Conservation (phyloP, 1,139 yeast species). For the Waltiozyma sp. region DNA sequence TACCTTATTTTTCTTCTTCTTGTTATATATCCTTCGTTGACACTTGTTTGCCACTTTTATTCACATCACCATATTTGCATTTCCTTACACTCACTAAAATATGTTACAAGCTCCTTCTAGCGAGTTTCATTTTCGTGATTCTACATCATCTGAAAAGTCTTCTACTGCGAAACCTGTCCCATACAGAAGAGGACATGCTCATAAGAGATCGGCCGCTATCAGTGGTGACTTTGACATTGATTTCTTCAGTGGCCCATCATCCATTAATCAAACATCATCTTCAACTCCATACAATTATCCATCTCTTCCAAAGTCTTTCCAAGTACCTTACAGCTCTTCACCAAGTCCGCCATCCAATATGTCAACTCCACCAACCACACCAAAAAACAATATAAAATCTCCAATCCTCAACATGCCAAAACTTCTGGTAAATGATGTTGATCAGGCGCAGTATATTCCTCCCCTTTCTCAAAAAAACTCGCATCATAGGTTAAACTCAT, state of each 20-base stretch:
- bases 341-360: background rate
- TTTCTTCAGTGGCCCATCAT: slow-evolving; percentile 20
- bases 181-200: slow-evolving; percentile 43
- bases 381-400: background rate
- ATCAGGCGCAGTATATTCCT: slow-evolving; percentile 1
- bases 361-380: background rate
- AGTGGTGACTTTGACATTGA: slow-evolving; percentile 57
- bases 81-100: background rate
- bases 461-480: slow-evolving; percentile 1
- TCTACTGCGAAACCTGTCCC: background rate
- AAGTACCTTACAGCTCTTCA: background rate
- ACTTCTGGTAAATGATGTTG: slow-evolving; percentile 11
- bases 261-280: slow-evolving; percentile 8
- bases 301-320: slow-evolving; percentile 20
- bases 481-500: slow-evolving; percentile 14
- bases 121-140: background rate
- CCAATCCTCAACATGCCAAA: background rate
- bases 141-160: background rate
- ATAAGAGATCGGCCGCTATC: slow-evolving; percentile 61
- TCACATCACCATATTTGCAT: background rate
- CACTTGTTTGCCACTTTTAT: background rate
- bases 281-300: slow-evolving; percentile 23
- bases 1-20: no score
- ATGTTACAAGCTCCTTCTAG: background rate
- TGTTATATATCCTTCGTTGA: background rate